Evolutionary conservation across 148 eudicot species (phyloP), one percentile per base, ranked within the genome.

Genomic region (Vaccinium corymbosum): DNA sequence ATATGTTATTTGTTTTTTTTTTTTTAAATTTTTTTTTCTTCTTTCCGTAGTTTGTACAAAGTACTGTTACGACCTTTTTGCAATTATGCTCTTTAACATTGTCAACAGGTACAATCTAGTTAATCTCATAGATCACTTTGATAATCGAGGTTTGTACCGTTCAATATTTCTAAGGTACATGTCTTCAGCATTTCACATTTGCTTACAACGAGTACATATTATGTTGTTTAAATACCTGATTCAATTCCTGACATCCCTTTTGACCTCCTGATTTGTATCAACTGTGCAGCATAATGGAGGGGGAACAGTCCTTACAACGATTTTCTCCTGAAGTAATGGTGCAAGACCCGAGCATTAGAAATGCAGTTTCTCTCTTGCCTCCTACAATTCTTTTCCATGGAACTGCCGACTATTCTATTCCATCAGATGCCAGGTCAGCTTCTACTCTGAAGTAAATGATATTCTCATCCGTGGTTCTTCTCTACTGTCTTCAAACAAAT

Each of bases 331-430:
- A 94, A 92, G 56, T 93, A 81, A 73, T 90, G 86, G 97, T 92
- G 57, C 97, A 93, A 85, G 99, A 97, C 82, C 91, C 94, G 3
- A 87, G 89, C 81, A 81, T 84, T 70, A 86, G 85, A 84, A 89
- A 87, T 86, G 94, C 98, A 59, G 90, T 91, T 77, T 87, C 93
- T 80, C 88, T 93, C 48, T 87, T 96, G 76, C 99, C 99, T 84
- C 95, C 90, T 16, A 84, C 88, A 25, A 76, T 85, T 79, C 99
- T 97, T 83, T 94, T 96, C 85, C 99, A 96, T 86, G 99, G 99
- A 2, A 93, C 95, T 82, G 97, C 92, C 49, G 99, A 96, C 89
- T 96, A 91, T 89, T 94, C 99, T 51, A 96, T 96, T 81, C 99
- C 99, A 59, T 88, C 94, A 55, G 92, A 93, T 81, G 76, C 92